Base-by-base conservation (phyloP, 2,329 filamentous ascomycete genomes). In the Teratosphaeria pseudoeucalypti region DNA sequence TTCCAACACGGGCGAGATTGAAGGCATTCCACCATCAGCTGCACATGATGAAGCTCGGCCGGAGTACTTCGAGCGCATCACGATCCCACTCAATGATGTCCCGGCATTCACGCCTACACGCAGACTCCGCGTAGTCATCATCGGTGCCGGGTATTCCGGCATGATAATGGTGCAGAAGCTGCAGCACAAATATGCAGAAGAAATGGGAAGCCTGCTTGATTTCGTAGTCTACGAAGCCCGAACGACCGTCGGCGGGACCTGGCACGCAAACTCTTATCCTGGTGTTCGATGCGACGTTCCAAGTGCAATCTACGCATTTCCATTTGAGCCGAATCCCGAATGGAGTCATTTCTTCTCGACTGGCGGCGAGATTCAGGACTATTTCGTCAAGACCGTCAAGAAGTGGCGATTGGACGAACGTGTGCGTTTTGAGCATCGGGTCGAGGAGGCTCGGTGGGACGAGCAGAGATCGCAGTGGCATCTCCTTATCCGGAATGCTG, bases 331-430 rank as follows among this genome's bases (percentile, higher is more conserved):
- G 11, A 65, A 66, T 43, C 62, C 65, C 6, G 61, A 64, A 10
- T 67, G 66, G 66, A 63, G 59, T 12, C 54, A 61, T 5, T 75
- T 74, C 43, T 78, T 75, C 56, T 72, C 73, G 10, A 66, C 65
- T 10, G 75, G 75, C 1, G 62, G 65, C 2, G 76, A 77, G 61
- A 78, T 78, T 19, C 66, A 70, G 26, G 68, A 73, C 6, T 78
- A 78, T 59, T 74, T 77, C 66, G 66, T 74, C 56, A 58, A 64
- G 2, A 70, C 70, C 6, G 73, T 73, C 2, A 70, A 64, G 34
- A 76, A 77, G 62, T 74, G 73, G 59, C 67, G 71, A 27, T 68
- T 77, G 0, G 73, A 73, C 54, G 64, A 71, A 16, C 68, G 74
- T 47, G 62, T 78, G 7, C 69, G 72, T 29, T 66, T 76, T 37